Percentiles rank a stretch among this genome's conserved stretches.
phyloP scores from a whole-genome alignment of 2,329 filamentous ascomycete genomes.

The Shiraia sp. region DNA sequence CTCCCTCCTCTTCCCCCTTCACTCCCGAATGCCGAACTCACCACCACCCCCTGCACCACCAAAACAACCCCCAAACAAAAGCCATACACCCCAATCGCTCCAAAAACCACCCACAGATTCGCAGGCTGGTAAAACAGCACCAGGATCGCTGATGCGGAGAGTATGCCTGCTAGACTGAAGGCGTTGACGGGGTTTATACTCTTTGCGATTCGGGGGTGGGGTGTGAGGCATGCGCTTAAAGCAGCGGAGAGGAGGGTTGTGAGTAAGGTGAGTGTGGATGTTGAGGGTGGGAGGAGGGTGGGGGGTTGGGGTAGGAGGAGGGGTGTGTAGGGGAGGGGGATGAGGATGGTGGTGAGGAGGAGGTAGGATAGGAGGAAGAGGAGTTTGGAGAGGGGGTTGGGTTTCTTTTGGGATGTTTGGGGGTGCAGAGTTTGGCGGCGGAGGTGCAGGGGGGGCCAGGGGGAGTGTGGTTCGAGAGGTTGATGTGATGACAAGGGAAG shows the following conservation, averaged over 20 bases:
- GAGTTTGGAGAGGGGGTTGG: not conserved
- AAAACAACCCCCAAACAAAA: no score
- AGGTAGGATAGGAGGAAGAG: slow-evolving; percentile 9
- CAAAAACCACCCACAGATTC: slow-evolving; percentile 2
- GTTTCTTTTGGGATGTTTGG: not conserved
- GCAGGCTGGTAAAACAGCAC: not conserved
- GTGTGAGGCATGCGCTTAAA: slow-evolving; percentile 2
- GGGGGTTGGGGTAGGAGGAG: slow-evolving; percentile 9
- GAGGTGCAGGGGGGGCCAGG: no score
- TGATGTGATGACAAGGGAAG: no score
- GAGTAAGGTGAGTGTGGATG: slow-evolving; percentile 3
- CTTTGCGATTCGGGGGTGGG: not conserved
- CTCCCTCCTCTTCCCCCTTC: no score
- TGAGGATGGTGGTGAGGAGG: slow-evolving; percentile 13
- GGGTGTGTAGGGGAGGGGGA: slow-evolving; percentile 13
- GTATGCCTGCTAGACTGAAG: slow-evolving; percentile 3
- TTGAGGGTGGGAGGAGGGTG: slow-evolving; percentile 5
- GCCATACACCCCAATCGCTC: no score
- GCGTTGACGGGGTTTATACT: slow-evolving; percentile 5
- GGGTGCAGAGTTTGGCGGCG: no score
- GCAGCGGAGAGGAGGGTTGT: slow-evolving; percentile 6
- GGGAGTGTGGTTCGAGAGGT: no score
- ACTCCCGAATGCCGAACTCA: no score
- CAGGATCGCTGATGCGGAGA: slow-evolving; percentile 1
- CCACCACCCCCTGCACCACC: no score